Conservation (phyloP, 2,329 filamentous ascomycete species). For the Fusarium verticillioides region DNA sequence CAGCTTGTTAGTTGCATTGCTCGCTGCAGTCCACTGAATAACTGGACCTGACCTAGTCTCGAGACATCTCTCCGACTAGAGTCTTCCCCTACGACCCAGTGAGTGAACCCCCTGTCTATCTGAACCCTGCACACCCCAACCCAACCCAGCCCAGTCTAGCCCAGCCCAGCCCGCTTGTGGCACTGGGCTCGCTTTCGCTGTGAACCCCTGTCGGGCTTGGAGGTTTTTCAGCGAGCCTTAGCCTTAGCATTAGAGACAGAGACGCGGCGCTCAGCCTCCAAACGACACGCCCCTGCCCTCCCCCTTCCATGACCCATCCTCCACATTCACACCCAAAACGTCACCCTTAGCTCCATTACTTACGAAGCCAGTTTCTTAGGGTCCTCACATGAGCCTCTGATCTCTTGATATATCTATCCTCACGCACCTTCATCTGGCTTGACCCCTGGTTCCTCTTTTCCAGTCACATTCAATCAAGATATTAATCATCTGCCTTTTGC, state of each 20-base stretch:
- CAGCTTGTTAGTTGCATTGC: neutral
- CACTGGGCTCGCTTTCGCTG: conserved; percentile 19
- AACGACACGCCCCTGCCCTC: conserved; percentile 29
- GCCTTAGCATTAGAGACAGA: neutral
- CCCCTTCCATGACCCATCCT: neutral
- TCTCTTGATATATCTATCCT: conserved; percentile 47
- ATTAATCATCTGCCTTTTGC: conserved; percentile 30
- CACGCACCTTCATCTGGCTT: conserved; percentile 29
- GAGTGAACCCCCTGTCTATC: neutral
- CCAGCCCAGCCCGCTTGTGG: conserved; percentile 33
- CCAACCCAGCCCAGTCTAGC: neutral
- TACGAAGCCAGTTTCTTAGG: conserved; percentile 48
- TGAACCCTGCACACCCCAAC: conserved; percentile 2
- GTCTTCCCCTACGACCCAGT: conserved; percentile 18
- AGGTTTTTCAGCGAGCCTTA: neutral
- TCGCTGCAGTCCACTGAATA: neutral
- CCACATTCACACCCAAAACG: conserved; percentile 49
- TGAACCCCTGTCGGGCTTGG: conserved; percentile 22
- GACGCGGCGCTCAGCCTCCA: conserved; percentile 55
- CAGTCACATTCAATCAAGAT: conserved; percentile 33
- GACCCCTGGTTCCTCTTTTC: conserved; percentile 34
- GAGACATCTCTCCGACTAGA: conserved; percentile 35
- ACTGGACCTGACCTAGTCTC: conserved; percentile 30
- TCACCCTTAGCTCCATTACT: conserved; percentile 49
- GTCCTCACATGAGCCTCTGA: conserved; percentile 48